These are phyloP conservation scores for Bruguiera parviflora DNA, from an alignment of 345 rosid species.

Conservation along the genomic window DNA sequence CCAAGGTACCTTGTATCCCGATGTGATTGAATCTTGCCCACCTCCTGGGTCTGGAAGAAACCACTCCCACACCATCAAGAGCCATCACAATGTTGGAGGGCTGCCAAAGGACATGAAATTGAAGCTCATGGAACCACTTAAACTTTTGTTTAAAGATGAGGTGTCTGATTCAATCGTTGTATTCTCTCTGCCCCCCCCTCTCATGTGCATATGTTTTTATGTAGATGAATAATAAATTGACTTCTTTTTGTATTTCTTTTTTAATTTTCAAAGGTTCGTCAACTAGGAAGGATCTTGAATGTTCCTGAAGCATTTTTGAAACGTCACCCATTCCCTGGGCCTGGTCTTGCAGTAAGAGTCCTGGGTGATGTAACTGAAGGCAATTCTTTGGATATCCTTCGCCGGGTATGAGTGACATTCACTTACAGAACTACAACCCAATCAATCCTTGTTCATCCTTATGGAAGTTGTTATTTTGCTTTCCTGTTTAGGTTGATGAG, in stretches of 20 bases:
- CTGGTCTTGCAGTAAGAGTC: constrained; percentile 96
- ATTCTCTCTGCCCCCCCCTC: not conserved
- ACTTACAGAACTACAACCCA: not conserved
- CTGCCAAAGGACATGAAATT: constrained; percentile 96
- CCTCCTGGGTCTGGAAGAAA: constrained; percentile 93
- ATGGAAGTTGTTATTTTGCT: constrained; percentile 5
- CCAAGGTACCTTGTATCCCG: constrained; percentile 96
- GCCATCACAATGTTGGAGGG: constrained; percentile 99
- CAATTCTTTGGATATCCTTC: constrained; percentile 82
- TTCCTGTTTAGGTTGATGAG: constrained; percentile 74
- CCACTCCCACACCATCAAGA: constrained; percentile 94
- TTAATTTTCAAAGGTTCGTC: constrained; percentile 62
- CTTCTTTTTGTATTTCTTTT: not conserved
- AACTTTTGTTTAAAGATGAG: constrained; percentile 96
- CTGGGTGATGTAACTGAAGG: constrained; percentile 92
- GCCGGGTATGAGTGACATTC: constrained; percentile 49
- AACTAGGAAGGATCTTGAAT: constrained; percentile 75
- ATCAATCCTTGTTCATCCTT: not conserved
- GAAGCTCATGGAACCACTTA: constrained; percentile 95
- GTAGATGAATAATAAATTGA: not conserved
- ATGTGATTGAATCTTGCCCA: constrained; percentile 97
- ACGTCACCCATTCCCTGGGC: constrained; percentile 99
- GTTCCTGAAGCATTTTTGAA: constrained; percentile 83
- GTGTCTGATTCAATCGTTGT: constrained; percentile 27
- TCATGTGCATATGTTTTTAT: not conserved